Base-by-base conservation (phyloP, 495 filamentous ascomycete genomes). In the Pseudevernia furfuracea region DNA sequence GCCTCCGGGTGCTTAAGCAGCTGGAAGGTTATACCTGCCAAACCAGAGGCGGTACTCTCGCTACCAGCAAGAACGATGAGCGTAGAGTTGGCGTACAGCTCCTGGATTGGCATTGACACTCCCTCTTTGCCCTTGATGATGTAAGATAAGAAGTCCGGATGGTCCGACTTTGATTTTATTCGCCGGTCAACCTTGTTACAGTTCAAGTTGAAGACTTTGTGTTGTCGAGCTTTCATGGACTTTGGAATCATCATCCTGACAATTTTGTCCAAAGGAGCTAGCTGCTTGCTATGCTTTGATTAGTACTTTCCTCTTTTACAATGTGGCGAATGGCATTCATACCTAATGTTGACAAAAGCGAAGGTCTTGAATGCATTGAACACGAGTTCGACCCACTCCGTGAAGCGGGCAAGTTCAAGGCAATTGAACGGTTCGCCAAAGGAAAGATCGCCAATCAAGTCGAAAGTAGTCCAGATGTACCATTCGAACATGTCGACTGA, bases 401-500 rank as follows among this genome's bases (percentile, higher is more conserved):
- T 85, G 76, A 59, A 79, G 80, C 2, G 75, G 66, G 19, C 73
- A 71, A 11, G 70, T 19, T 81, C 67, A 23, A 87, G 69, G 44
- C 80, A 82, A 6, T 76, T 75, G 60, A 87, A 86, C 17, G 76
- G 73, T 66, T 85, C 77, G 1, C 83, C 83, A 74, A 86, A 85
- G 11, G 78, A 77, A 37, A 87, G 72, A 65, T 86, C 82, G 9
- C 65, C 81, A 56, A 86, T 81, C 58, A 87, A 78, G 63, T 88
- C 83, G 67, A 87, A 87, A 0, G 84, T 83, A 4, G 74, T 74
- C 28, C 75, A 83, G 63, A 83, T 74, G 66, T 30, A 64, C 59
- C 62, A 68, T 53, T 48, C 48, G 21, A 66, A 39, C 36, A 68
- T 30, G 44, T 68, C 63, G 17, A 59, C 49, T 17, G 23, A 3